These are phyloP conservation scores for Ceratocystiopsis sp. DNA, from an alignment of 2,329 filamentous ascomycete species.

Conservation along the genomic window DNA sequence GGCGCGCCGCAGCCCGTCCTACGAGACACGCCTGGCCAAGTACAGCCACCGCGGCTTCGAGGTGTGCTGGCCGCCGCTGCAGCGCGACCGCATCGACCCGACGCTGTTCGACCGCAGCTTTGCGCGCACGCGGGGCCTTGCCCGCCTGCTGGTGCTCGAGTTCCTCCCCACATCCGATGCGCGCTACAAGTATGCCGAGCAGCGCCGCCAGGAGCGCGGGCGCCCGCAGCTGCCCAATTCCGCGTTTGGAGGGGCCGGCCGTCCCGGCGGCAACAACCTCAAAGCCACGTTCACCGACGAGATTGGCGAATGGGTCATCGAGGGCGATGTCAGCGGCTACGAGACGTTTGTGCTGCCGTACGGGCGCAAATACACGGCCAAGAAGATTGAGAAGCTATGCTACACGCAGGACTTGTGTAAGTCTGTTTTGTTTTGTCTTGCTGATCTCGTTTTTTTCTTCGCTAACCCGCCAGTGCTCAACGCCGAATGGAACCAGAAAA, in stretches of 20 bases:
- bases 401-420: slow-evolving; percentile 58
- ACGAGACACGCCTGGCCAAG: slow-evolving; percentile 74
- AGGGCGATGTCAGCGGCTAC: slow-evolving; percentile 63
- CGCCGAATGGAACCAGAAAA: slow-evolving; percentile 68
- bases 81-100: slow-evolving; percentile 61
- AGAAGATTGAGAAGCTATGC: slow-evolving; percentile 64
- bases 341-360: slow-evolving; percentile 61
- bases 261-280: slow-evolving; percentile 40
- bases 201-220: slow-evolving; percentile 55
- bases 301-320: slow-evolving; percentile 64
- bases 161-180: slow-evolving; percentile 52
- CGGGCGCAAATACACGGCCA: slow-evolving; percentile 41
- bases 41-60: slow-evolving; percentile 76
- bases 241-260: slow-evolving; percentile 16
- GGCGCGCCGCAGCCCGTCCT: slow-evolving; percentile 63
- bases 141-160: slow-evolving; percentile 64
- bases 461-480: slow-evolving; percentile 40
- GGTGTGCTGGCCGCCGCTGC: slow-evolving; percentile 59
- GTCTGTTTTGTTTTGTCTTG: slow-evolving; percentile 5
- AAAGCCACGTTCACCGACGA: slow-evolving; percentile 67
- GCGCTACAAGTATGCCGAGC: slow-evolving; percentile 52
- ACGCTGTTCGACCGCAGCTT: slow-evolving; percentile 79
- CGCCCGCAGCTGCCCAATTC: slow-evolving; percentile 32
- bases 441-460: neutral
- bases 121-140: slow-evolving; percentile 55